Percentiles rank a stretch among this genome's conserved stretches.
Evolutionary conservation across 1,284 basidiomycete species (phyloP).

Genomic region (Lentinula novae-zelandiae): DNA sequence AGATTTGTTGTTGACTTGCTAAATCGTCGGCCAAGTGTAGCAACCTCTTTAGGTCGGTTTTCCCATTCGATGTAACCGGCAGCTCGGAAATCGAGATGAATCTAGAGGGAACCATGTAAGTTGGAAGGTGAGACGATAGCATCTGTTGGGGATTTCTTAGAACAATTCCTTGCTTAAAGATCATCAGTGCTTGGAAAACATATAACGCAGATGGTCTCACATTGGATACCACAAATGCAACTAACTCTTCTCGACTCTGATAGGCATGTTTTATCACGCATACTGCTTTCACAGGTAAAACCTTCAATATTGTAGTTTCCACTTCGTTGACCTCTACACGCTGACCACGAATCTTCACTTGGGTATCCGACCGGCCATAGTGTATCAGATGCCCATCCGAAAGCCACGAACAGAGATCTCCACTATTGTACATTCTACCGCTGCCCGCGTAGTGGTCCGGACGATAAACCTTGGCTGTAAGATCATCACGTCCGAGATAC

Average conservation of each 20-base stretch:
- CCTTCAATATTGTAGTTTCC: constrained; percentile 1
- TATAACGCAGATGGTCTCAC: background rate
- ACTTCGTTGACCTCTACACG: constrained; percentile 15
- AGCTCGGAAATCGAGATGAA: background rate
- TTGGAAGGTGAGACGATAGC: background rate
- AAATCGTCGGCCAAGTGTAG: background rate
- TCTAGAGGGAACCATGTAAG: constrained; percentile 1
- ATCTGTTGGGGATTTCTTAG: background rate
- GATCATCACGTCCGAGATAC: constrained; percentile 7
- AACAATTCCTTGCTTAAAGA: background rate
- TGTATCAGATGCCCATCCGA: background rate
- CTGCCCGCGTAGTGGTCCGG: background rate
- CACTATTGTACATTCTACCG: constrained; percentile 12
- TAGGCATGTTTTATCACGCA: background rate
- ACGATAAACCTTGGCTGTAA: constrained; percentile 7
- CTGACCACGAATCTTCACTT: constrained; percentile 14
- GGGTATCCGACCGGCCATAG: background rate
- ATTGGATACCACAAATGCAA: constrained; percentile 1
- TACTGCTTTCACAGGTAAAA: background rate
- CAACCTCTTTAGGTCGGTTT: background rate
- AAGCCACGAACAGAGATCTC: constrained; percentile 10
- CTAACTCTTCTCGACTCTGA: background rate
- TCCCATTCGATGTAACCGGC: background rate
- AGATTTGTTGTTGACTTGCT: background rate
- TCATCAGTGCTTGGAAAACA: background rate